Conservation (phyloP, 345 rosid species). For the Lepidium africanum region DNA sequence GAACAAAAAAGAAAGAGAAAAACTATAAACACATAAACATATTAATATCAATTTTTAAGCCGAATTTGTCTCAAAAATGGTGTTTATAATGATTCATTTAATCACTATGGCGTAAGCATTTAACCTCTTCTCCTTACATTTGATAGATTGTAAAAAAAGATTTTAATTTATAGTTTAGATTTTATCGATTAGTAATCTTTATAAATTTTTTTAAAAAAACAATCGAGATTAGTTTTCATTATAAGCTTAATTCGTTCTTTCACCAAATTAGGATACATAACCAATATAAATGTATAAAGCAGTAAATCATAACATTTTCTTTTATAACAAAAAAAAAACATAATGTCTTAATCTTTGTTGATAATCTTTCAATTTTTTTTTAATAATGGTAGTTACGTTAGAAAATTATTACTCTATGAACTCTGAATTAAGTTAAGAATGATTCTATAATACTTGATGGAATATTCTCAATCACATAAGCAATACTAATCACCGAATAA, state of each 20-base stretch:
- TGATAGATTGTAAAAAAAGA: too few relatives aligned
- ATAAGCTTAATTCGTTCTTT: neutral
- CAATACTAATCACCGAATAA: neutral
- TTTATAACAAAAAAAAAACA: too few relatives aligned
- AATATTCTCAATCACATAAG: neutral
- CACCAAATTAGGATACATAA: neutral
- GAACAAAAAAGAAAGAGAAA: too few relatives aligned
- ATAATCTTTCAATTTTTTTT: neutral
- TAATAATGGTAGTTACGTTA: neutral
- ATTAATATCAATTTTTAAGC: neutral
- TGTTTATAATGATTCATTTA: too few relatives aligned
- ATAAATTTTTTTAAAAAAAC: neutral
- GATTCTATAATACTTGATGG: neutral
- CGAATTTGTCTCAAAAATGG: too few relatives aligned
- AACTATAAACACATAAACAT: neutral
- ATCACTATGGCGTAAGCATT: too few relatives aligned
- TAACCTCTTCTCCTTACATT: too few relatives aligned
- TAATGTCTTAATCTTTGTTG: neutral
- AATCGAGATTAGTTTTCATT: neutral
- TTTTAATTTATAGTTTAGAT: too few relatives aligned
- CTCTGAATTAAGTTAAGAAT: neutral
- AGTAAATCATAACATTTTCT: neutral
- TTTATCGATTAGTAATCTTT: too few relatives aligned
- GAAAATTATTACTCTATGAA: neutral
- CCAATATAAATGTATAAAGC: neutral